Conservation (phyloP, 1,284 basidiomycete genomes). For the Inonotus obliquus region DNA sequence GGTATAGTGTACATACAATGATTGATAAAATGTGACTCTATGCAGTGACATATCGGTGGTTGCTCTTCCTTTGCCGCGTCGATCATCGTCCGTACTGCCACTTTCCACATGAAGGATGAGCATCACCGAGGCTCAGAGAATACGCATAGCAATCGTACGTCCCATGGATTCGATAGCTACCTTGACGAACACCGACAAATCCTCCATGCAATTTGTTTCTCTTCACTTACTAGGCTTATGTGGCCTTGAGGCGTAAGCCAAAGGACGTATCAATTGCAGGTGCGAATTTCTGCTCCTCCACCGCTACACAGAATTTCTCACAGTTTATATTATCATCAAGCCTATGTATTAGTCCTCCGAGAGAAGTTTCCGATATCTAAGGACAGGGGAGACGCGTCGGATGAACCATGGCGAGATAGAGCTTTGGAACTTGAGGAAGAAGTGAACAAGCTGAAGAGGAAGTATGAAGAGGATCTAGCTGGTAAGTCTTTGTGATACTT, state of each 20-base stretch:
- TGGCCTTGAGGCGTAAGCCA: constrained; percentile 7
- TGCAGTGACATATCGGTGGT: background rate
- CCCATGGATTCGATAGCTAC: no score
- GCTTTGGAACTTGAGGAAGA: constrained; percentile 11
- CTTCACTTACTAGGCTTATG: constrained; percentile 2
- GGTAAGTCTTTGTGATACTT: constrained; percentile 1
- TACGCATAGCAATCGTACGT: background rate
- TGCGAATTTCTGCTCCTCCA: background rate
- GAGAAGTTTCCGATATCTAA: background rate
- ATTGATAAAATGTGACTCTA: background rate
- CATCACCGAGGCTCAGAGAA: background rate
- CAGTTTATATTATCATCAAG: background rate
- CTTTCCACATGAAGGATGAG: background rate
- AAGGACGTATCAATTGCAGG: constrained; percentile 4
- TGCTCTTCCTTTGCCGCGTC: background rate
- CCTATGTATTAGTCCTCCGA: constrained; percentile 12
- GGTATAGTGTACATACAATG: no score
- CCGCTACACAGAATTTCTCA: background rate
- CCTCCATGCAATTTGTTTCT: background rate
- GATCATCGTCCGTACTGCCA: background rate
- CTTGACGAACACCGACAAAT: no score
- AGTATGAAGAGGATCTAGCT: constrained; percentile 3
- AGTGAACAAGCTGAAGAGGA: constrained; percentile 12
- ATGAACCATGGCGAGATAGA: constrained; percentile 9
- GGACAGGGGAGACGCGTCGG: background rate